Evolutionary conservation across 139 green algal species (phyloP), one percentile per base, ranked within the genome.

Genomic region (Haematococcus lacustris): DNA sequence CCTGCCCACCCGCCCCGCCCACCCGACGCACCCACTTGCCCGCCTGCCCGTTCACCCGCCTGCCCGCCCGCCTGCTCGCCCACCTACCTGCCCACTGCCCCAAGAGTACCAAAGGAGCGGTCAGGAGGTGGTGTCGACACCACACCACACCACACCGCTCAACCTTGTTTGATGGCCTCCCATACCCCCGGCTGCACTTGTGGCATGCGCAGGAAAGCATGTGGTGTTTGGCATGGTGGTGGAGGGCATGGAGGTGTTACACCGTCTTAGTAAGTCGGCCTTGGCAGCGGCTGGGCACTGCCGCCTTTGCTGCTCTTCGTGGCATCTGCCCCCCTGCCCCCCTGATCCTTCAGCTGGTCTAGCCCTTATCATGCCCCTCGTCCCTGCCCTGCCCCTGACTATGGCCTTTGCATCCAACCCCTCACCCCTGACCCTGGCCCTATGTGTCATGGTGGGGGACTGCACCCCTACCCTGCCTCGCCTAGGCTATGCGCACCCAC

Each of bases 161-260:
- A 30, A n/a, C n/a, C n/a, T n/a, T n/a, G n/a, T n/a, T n/a, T n/a
- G n/a, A n/a, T n/a, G n/a, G n/a, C n/a, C n/a, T n/a, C n/a, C n/a
- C n/a, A n/a, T n/a, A n/a, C n/a, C n/a, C n/a, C n/a, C n/a, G n/a
- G n/a, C n/a, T n/a, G n/a, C n/a, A n/a, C 47, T 57, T 57, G 47
- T 21, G 13, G 47, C 47, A 57, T 57, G 13, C 21, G 47, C 47
- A 57, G 47, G 47, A 13, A 13, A 57, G 47, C 47, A 28, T 57
- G 47, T 57, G 1, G 87, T 96, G 25, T 84, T 95, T 40, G 91
- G 91, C 2, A 68, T 73, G 32, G 89, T 96, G 3, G 67, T 91
- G 30, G 83, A 92, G 60, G 92, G 89, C 0, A 59, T 92, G 39
- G 83, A 93, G 0, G 71, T 97, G 38, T 69, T 95, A 21, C 41